phyloP scores from a whole-genome alignment of 805 yeast genomes.

The Ogataea degrootiae region DNA sequence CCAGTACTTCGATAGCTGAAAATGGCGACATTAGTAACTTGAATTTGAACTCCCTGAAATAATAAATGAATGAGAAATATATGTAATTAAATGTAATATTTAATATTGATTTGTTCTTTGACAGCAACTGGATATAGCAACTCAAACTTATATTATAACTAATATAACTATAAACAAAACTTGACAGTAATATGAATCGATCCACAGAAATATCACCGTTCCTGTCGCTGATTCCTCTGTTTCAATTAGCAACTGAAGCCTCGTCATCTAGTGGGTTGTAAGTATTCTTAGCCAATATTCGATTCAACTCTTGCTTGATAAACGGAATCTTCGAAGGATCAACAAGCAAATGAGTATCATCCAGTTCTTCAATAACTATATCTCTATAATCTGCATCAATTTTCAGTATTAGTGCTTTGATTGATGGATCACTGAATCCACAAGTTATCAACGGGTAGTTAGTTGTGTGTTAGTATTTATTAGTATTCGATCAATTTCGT shows the following conservation, averaged over 20 bases:
- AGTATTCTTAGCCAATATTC: slow-evolving; percentile 73
- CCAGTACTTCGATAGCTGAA: slow-evolving; percentile 11
- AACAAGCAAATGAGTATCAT: slow-evolving; percentile 84
- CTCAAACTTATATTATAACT: too few species aligned
- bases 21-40: slow-evolving; percentile 22
- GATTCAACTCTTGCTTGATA: slow-evolving; percentile 73
- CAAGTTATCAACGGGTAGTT: neutral
- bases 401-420: slow-evolving; percentile 76
- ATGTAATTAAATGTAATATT: too few species aligned
- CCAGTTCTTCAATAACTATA: slow-evolving; percentile 71
- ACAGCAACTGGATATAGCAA: too few species aligned
- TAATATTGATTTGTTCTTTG: too few species aligned
- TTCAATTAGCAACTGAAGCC: slow-evolving; percentile 24
- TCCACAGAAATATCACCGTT: neutral
- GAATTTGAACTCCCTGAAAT: slow-evolving; percentile 12
- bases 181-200: neutral
- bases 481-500: neutral
- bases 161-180: neutral
- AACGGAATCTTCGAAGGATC: slow-evolving; percentile 71
- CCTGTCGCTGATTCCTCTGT: neutral
- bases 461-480: slow-evolving; percentile 1
- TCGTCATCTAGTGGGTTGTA: slow-evolving; percentile 82
- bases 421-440: slow-evolving; percentile 74
- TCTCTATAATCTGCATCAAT: slow-evolving; percentile 76
- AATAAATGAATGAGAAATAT: neutral